These are phyloP conservation scores for Fomitopsis palustris DNA, from an alignment of 1,284 basidiomycete species.

Conservation along the genomic window DNA sequence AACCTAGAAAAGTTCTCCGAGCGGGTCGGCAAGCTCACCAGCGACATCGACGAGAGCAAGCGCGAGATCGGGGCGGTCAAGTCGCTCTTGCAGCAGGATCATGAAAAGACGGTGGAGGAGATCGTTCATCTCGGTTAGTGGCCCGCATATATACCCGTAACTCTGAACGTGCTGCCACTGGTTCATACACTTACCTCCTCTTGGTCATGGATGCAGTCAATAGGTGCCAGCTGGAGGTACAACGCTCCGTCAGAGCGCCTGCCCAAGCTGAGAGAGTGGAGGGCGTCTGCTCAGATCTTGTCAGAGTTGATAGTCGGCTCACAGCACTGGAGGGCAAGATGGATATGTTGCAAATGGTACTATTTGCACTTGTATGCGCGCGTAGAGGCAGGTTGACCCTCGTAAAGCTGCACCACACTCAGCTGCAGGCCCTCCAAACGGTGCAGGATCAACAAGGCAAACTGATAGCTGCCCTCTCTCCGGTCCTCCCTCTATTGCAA, in stretches of 20 bases:
- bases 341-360: constrained; percentile 52
- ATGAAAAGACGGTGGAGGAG: constrained; percentile 26
- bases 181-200: background rate
- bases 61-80: constrained; percentile 25
- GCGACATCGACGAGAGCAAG: constrained; percentile 25
- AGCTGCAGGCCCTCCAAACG: constrained; percentile 29
- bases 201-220: constrained; percentile 38
- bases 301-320: constrained; percentile 35
- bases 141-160: constrained; percentile 10
- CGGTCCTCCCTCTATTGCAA: constrained; percentile 56
- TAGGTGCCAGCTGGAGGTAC: constrained; percentile 56
- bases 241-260: constrained; percentile 51
- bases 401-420: too few species aligned
- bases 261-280: constrained; percentile 45
- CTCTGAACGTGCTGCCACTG: background rate
- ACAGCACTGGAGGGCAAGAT: constrained; percentile 51
- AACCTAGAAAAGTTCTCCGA: constrained; percentile 58
- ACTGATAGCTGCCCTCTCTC: constrained; percentile 47
- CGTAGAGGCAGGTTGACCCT: too few species aligned
- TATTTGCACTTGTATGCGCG: background rate
- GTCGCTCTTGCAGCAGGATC: constrained; percentile 27
- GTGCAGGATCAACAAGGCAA: constrained; percentile 54
- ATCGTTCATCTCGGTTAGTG: constrained; percentile 34
- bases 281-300: constrained; percentile 36
- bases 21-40: constrained; percentile 37